Evolutionary conservation across 2,329 filamentous ascomycete species (phyloP).

Genomic region (Alternaria angustiovoidea): DNA sequence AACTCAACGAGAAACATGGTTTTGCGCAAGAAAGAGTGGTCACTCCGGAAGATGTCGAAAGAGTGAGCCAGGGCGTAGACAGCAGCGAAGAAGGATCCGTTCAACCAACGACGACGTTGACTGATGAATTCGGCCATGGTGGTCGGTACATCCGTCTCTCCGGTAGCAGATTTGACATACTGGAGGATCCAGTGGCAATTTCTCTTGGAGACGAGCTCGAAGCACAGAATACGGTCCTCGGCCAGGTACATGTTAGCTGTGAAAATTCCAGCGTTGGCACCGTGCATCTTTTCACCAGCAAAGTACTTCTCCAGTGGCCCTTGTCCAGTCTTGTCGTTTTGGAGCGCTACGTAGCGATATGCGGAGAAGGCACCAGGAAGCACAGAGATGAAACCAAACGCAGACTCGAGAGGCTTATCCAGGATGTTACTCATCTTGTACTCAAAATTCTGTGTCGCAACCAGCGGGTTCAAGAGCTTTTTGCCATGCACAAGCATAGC

Average conservation of each 20-base stretch:
- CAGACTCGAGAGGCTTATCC: constrained; percentile 95
- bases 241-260: constrained; percentile 99
- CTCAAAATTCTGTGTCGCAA: constrained; percentile 98
- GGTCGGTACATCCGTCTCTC: constrained; percentile 96
- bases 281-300: constrained; percentile 93
- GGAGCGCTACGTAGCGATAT: constrained; percentile 91
- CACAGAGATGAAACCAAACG: constrained; percentile 97
- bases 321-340: constrained; percentile 94
- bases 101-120: constrained; percentile 95
- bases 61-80: constrained; percentile 95
- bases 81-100: constrained; percentile 97
- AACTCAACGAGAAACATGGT: constrained; percentile 92
- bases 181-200: constrained; percentile 98
- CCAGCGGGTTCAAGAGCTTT: constrained; percentile 89
- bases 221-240: constrained; percentile 98
- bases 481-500: constrained; percentile 91
- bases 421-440: constrained; percentile 99
- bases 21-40: constrained; percentile 87
- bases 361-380: constrained; percentile 98
- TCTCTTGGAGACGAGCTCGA: constrained; percentile 95
- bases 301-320: constrained; percentile 97
- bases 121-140: constrained; percentile 93
- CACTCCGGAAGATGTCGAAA: constrained; percentile 93
- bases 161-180: constrained; percentile 96
- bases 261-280: constrained; percentile 92